phyloP scores from a whole-genome alignment of 495 filamentous ascomycete species.

The Podospora sp. region DNA sequence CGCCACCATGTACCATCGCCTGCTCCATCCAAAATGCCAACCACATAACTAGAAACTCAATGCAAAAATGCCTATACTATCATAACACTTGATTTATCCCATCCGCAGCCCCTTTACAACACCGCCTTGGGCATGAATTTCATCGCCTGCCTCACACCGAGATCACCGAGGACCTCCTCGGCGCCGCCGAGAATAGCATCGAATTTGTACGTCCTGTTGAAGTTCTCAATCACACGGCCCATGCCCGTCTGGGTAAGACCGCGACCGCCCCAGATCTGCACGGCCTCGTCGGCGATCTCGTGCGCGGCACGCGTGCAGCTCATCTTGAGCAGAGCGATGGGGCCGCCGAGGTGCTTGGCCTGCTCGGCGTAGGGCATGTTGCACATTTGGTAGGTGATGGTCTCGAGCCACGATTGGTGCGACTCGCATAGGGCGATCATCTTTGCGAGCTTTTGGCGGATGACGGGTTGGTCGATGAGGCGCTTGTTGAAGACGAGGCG shows the following conservation, averaged over 20 bases:
- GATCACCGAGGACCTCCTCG: slow-evolving; percentile 80
- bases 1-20: background rate
- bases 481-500: slow-evolving; percentile 83
- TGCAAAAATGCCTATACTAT: background rate
- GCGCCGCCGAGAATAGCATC: slow-evolving; percentile 85
- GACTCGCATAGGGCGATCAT: slow-evolving; percentile 84
- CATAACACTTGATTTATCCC: background rate
- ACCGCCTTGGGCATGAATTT: slow-evolving; percentile 82
- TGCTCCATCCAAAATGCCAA: background rate
- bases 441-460: slow-evolving; percentile 83
- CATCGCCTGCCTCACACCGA: slow-evolving; percentile 81
- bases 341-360: slow-evolving; percentile 72
- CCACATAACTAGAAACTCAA: background rate
- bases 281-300: slow-evolving; percentile 79
- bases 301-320: slow-evolving; percentile 73
- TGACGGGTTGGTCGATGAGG: slow-evolving; percentile 81
- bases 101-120: slow-evolving; percentile 48
- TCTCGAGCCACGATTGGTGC: slow-evolving; percentile 84
- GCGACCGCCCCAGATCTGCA: slow-evolving; percentile 85
- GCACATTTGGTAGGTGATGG: slow-evolving; percentile 83
- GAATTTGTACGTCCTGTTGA: slow-evolving; percentile 85
- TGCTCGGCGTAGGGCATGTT: slow-evolving; percentile 81
- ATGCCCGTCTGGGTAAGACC: slow-evolving; percentile 81
- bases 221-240: slow-evolving; percentile 79
- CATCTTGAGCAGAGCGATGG: slow-evolving; percentile 83